Evolutionary conservation across 345 rosid species (phyloP), one percentile per base, ranked within the genome.

Genomic region (Arabidopsis arenosa): DNA sequence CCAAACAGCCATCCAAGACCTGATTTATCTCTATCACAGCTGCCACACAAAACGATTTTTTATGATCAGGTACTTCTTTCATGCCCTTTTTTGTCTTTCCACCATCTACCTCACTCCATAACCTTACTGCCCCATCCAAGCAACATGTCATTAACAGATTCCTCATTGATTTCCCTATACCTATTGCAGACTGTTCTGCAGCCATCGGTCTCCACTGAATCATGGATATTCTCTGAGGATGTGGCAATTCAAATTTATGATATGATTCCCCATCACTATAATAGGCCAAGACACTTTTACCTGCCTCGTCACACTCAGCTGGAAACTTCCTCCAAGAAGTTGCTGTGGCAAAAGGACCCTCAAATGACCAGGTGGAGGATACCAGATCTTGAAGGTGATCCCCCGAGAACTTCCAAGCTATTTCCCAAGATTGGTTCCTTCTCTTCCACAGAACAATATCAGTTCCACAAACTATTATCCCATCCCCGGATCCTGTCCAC

Each of bases 401-500:
- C 63, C 81, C 80, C 2, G 68, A 2, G 77, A 84, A 86, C 83
- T 88, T 87, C 94, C 96, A 91, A 68, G 92, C 96, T 48, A 91
- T 86, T 83, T 93, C 97, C 97, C 98, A 93, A 23, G 86, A 85
- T 23, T 62, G 85, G 77, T 76, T 77, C 83, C 80, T 85, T 82
- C 83, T 86, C 83, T 85, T 93, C 98, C 98, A 93, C 66, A 93
- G 41, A 75, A 90, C 72, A 41, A 89, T 85, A 71, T 88, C 94
- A 33, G 70, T 77, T 68, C 97, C 98, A 80, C 93, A 89, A 36
- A 91, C 77, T 71, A 93, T 45, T 18, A 93, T 82, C 74, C 98
- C 98, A 74, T 93, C 97, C 60, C 94, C 94, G 5, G 96, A 91
- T 39, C 85, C 86, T 3, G 98, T 86, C 98, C 98, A 93, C 72